phyloP scores from a whole-genome alignment of 2,329 filamentous ascomycete species.

The Xylaria hypoxylon region DNA sequence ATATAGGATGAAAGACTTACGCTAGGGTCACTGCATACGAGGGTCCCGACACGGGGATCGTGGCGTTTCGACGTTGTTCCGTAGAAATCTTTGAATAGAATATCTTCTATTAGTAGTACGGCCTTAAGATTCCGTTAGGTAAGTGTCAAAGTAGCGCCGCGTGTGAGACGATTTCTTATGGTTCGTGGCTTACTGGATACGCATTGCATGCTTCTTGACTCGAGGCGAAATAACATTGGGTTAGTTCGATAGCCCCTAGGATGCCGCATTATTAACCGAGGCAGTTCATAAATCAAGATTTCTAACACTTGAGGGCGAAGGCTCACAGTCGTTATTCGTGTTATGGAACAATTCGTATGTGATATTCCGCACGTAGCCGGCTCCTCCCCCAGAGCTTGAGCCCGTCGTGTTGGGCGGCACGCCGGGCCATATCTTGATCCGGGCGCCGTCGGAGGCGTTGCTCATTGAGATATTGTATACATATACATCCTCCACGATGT shows the following conservation, averaged over 20 bases:
- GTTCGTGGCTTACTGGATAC: conserved; percentile 46
- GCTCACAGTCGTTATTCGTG: conserved; percentile 66
- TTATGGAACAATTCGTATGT: conserved; percentile 69
- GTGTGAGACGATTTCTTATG: not conserved
- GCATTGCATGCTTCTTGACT: conserved; percentile 33
- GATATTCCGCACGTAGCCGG: conserved; percentile 69
- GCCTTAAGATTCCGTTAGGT: conserved; percentile 47
- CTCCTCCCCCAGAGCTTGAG: conserved; percentile 69
- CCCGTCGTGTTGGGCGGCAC: conserved; percentile 58
- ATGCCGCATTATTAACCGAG: not conserved
- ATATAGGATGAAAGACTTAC: conserved; percentile 15
- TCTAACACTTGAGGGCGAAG: not conserved
- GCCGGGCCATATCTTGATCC: conserved; percentile 72
- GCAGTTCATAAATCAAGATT: no score
- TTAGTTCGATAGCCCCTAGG: conserved; percentile 36
- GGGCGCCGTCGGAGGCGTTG: conserved; percentile 67
- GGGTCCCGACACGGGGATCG: conserved; percentile 37
- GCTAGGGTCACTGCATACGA: conserved; percentile 41
- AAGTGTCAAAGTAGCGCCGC: not conserved
- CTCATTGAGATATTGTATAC: conserved; percentile 62
- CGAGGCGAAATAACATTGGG: conserved; percentile 38
- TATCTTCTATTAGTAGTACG: conserved; percentile 63
- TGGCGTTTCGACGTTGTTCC: conserved; percentile 57
- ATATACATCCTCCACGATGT: conserved; percentile 70
- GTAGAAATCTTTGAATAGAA: conserved; percentile 64